Evolutionary conservation across 306 rosid species (phyloP).

Genomic region (Prunus mume): DNA sequence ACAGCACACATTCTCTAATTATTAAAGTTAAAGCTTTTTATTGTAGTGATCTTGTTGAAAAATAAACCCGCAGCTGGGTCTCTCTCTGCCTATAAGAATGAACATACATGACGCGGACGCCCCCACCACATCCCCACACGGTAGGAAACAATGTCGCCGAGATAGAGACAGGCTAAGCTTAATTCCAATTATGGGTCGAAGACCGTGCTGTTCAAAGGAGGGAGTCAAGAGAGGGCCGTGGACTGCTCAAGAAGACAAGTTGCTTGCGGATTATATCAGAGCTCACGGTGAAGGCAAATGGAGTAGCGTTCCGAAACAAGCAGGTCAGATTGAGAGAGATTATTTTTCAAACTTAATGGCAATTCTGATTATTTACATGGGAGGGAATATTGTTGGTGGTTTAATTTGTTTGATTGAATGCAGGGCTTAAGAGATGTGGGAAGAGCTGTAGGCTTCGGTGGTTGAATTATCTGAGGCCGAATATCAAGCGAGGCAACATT

Average conservation of each 20-base stretch:
- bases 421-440: slow-evolving; percentile 43
- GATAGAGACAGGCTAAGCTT: neutral
- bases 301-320: slow-evolving; percentile 31
- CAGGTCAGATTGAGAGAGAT: slow-evolving; percentile 2
- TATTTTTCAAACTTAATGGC: no score
- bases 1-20: no score
- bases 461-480: slow-evolving; percentile 42
- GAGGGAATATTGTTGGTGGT: no score
- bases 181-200: slow-evolving; percentile 24
- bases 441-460: slow-evolving; percentile 44
- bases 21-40: no score
- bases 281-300: slow-evolving; percentile 36
- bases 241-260: slow-evolving; percentile 38
- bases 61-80: neutral
- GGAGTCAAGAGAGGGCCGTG: slow-evolving; percentile 37
- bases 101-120: neutral
- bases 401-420: neutral
- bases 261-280: slow-evolving; percentile 21
- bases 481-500: slow-evolving; percentile 36
- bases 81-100: neutral
- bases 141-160: neutral
- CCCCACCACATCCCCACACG: neutral
- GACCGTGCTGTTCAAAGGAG: slow-evolving; percentile 37
- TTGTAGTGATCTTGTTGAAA: neutral
- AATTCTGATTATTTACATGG: no score